These are phyloP conservation scores for maize (Zea mays) DNA, from an alignment of 176 grass and related monocot genomes.

Conservation along the genomic window Zm-B73-REFERENCE-NAM-5.0 NC_050101.1:179213501-179214000, in stretches of 20 bases:
- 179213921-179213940: background rate
- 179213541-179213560: background rate
- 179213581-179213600: constrained; percentile 30
- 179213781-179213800: too few species aligned
- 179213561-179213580: background rate
- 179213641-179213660: too few species aligned
- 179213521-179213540: background rate
- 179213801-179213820: too few species aligned
- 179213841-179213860: too few species aligned
- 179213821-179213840: too few species aligned
- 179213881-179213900: constrained; percentile 1
- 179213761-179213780: too few species aligned
- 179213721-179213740: too few species aligned
- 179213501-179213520: constrained; percentile 18
- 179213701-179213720: too few species aligned
- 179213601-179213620: background rate
- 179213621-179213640: too few species aligned
- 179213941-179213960: background rate
- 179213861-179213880: background rate
- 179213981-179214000: constrained; percentile 11
- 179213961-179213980: background rate
- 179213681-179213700: too few species aligned
- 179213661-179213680: too few species aligned
- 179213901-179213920: background rate
- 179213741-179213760: too few species aligned